Percentiles rank a stretch among this genome's conserved stretches.
Conservation (phyloP, 352 stramenopile species). For the Globisporangium camurandrum region DNA sequence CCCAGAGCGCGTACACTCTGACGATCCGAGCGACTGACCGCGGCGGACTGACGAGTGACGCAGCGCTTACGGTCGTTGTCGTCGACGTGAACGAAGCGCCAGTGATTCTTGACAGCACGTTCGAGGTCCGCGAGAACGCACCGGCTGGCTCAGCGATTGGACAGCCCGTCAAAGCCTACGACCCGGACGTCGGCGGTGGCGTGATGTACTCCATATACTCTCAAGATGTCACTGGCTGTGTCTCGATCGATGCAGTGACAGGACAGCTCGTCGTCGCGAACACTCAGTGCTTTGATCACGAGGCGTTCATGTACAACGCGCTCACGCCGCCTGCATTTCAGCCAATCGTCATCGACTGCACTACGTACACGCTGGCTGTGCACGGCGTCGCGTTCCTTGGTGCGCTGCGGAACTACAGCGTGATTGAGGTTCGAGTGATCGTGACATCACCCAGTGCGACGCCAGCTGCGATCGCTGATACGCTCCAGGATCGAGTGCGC, state of each 20-base stretch:
- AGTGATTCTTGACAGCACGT: constrained; percentile 16
- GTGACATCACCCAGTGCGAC: background rate
- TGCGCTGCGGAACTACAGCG: constrained; percentile 6
- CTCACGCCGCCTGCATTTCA: constrained; percentile 2
- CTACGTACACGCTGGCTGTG: background rate
- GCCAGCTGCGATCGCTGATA: background rate
- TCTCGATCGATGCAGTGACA: constrained; percentile 23
- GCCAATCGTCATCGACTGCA: constrained; percentile 1
- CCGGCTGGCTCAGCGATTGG: constrained; percentile 10
- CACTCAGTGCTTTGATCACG: constrained; percentile 42
- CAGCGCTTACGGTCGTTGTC: constrained; percentile 28
- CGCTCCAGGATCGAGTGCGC: constrained; percentile 1
- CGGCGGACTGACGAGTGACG: constrained; percentile 13
- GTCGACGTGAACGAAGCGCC: constrained; percentile 43
- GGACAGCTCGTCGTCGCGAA: constrained; percentile 33
- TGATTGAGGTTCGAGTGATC: constrained; percentile 1
- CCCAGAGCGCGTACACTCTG: constrained; percentile 10
- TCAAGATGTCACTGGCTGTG: constrained; percentile 27
- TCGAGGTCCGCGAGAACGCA: constrained; percentile 27
- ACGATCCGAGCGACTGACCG: constrained; percentile 26
- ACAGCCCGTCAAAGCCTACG: constrained; percentile 7
- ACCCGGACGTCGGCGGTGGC: constrained; percentile 7
- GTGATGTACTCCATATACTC: constrained; percentile 21
- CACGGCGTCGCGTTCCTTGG: constrained; percentile 1
- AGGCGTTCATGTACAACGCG: constrained; percentile 24